These are phyloP conservation scores for Hypoxylon intermedium DNA, from an alignment of 495 filamentous ascomycete genomes.

Conservation along the genomic window DNA sequence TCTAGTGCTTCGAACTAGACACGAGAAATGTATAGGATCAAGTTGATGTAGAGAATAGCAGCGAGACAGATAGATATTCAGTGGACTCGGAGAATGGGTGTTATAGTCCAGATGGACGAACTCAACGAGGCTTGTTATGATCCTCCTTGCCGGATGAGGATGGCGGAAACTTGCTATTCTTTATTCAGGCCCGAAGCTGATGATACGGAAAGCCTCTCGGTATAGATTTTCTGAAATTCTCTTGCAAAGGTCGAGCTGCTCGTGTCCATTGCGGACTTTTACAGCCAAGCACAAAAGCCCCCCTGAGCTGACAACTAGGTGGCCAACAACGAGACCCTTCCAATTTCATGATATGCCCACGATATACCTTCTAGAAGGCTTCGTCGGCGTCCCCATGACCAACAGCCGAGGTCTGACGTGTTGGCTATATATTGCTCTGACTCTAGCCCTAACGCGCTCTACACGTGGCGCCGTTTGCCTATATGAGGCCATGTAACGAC, in stretches of 20 bases:
- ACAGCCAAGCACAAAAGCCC: neutral
- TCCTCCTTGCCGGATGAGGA: too few relatives aligned
- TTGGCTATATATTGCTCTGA: conserved; percentile 8
- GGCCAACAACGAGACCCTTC: conserved; percentile 1
- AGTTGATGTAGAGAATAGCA: neutral
- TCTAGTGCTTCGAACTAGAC: too few relatives aligned
- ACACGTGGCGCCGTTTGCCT: conserved; percentile 16
- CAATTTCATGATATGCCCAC: conserved; percentile 15
- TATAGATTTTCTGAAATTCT: too few relatives aligned
- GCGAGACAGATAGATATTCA: neutral
- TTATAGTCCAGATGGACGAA: too few relatives aligned
- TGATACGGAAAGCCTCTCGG: too few relatives aligned
- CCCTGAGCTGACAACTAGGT: neutral
- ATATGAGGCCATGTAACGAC: conserved; percentile 1
- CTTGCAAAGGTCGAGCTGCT: neutral
- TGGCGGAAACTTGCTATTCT: too few relatives aligned
- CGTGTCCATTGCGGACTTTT: conserved; percentile 14
- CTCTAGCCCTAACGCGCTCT: conserved; percentile 9
- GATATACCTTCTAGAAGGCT: neutral
- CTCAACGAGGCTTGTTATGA: too few relatives aligned
- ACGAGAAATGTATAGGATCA: too few relatives aligned
- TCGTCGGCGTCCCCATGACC: neutral
- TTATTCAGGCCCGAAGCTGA: too few relatives aligned
- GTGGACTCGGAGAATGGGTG: too few relatives aligned
- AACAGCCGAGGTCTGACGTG: neutral